Conservation (phyloP, 1,284 basidiomycete species). For the Porodaedalea pini region DNA sequence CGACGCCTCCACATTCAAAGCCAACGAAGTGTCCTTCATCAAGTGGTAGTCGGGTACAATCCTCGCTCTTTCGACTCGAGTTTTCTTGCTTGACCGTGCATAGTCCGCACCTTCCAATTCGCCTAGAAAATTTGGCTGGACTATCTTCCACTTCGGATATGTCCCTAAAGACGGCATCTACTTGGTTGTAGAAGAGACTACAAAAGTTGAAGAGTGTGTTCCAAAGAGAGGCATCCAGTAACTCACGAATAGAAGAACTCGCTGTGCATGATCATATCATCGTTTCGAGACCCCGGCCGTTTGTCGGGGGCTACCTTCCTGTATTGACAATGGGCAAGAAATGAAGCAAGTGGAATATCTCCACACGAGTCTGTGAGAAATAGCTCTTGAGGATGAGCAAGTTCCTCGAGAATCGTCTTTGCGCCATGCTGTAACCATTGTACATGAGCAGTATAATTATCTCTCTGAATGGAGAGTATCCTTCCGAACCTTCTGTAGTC, state of each 20-base stretch:
- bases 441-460: slow-evolving; percentile 47
- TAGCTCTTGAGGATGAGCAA: slow-evolving; percentile 60
- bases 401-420: slow-evolving; percentile 51
- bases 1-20: neutral
- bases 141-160: slow-evolving; percentile 25
- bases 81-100: slow-evolving; percentile 1
- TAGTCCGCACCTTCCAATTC: neutral
- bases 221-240: neutral
- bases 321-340: slow-evolving; percentile 29
- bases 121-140: neutral
- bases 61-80: neutral
- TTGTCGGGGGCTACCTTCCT: slow-evolving; percentile 3
- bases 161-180: slow-evolving; percentile 34
- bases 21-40: slow-evolving; percentile 3
- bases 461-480: slow-evolving; percentile 49
- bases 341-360: slow-evolving; percentile 34
- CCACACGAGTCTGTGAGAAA: slow-evolving; percentile 57
- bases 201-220: slow-evolving; percentile 16
- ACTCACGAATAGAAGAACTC: slow-evolving; percentile 61
- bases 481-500: slow-evolving; percentile 53
- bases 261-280: slow-evolving; percentile 25
- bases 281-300: neutral
- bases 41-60: neutral
- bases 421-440: slow-evolving; percentile 70
- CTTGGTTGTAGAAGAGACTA: slow-evolving; percentile 29